phyloP scores from a whole-genome alignment of 78 protist genomes.

The Isochrysis galbana region DNA sequence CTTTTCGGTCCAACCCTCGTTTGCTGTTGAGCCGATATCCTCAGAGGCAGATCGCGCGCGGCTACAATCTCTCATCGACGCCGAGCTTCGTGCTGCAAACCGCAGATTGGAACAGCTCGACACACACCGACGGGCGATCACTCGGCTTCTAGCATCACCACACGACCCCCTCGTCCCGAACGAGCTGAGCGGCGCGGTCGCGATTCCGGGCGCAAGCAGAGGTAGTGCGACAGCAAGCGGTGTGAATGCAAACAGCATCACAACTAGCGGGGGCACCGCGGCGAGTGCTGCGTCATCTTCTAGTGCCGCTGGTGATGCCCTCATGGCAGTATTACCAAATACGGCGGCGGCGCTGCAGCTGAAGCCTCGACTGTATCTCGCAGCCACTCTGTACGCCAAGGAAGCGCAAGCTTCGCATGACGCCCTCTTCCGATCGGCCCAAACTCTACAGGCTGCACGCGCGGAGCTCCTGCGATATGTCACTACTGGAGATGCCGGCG shows the following conservation, averaged over 20 bases:
- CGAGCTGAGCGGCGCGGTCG: neutral
- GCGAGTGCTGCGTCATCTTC: neutral
- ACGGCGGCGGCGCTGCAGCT: neutral
- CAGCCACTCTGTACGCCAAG: constrained; percentile 48
- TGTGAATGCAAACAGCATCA: neutral
- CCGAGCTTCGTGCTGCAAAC: constrained; percentile 64
- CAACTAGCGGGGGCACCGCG: neutral
- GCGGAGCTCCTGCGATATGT: constrained; percentile 61
- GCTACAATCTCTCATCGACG: neutral
- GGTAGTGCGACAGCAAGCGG: neutral
- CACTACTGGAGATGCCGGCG: constrained; percentile 8
- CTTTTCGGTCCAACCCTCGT: constrained; percentile 56
- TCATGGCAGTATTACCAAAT: neutral
- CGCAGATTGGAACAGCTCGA: neutral
- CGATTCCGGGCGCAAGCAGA: neutral
- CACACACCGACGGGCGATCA: neutral
- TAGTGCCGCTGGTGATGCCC: neutral
- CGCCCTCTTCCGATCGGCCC: constrained; percentile 45
- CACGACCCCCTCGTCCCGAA: neutral
- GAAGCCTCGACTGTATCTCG: constrained; percentile 12
- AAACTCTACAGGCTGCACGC: constrained; percentile 53
- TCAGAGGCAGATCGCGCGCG: constrained; percentile 56
- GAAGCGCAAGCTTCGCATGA: constrained; percentile 55
- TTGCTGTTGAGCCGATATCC: constrained; percentile 58
- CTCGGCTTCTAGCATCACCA: neutral